Evolutionary conservation across 2,329 filamentous ascomycete species (phyloP), one percentile per base, ranked within the genome.

Genomic region (Phymatotrichopsis omnivora): DNA sequence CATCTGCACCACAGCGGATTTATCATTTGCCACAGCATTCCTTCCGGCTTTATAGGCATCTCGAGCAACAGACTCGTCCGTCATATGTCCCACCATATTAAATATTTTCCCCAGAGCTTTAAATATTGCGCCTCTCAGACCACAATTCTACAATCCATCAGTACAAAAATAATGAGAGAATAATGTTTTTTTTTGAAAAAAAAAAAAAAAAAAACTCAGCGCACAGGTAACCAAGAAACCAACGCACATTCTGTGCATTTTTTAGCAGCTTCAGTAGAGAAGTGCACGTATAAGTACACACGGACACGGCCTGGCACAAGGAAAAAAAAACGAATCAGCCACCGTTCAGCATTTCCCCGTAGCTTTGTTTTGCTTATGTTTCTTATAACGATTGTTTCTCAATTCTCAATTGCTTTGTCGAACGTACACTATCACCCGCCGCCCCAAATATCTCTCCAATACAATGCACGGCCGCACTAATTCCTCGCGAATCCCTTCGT

Each of bases 21-120:
- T 96, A 63, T 98, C 93, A 49, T 71, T 72, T 0, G 78, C 72
- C 22, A 82, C 82, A 56, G 82, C 74, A 63, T 73, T 85, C 52
- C 91, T 78, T 20, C 79, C 81, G 62, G 89, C 83, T 64, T 95
- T 98, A 85, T 86, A 96, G 12, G 93, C 76, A 62, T 95, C 87
- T 59, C 86, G 78, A n/a, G 83, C 83, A 28, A 87, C 71, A 43
- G 68, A 70, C 63, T 98, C 91, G 57, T 98, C 91, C 58, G 89
- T 72, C 49, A 84, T 85, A 4, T 72, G 70, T 44, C 75, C 74
- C 22, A 95, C 76, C 63, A 87, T 89, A 47, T 72, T 73, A 20
- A 80, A 71, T 30, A 95, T 74, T 65, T 86, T 87, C 31, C 75
- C 78, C 37, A 94, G 65, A 1, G 85, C 76, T 33, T 70, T 74